A percentile compares a stretch with the other conserved stretches of the same genome.
Evolutionary conservation across 116 monocot species (phyloP).

Genomic region (Dioscorea cayenensis): DNA sequence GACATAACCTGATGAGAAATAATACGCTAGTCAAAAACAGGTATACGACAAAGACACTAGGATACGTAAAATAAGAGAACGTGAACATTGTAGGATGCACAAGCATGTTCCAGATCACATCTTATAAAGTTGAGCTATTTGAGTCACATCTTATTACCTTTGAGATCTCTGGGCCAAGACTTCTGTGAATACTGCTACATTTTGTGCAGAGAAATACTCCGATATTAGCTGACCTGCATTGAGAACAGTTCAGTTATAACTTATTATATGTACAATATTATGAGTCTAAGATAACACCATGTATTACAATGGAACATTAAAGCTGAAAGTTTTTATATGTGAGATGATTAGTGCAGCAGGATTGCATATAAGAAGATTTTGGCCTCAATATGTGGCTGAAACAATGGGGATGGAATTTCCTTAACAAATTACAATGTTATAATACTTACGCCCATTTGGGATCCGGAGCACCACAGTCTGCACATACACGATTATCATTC

Average conservation of each 20-base stretch:
- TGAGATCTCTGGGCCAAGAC: constrained; percentile 70
- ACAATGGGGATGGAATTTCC: neutral
- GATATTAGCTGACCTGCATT: constrained; percentile 67
- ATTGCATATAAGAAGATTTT: neutral
- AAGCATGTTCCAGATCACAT: too few species aligned
- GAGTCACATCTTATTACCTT: constrained; percentile 43
- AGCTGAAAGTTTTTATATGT: neutral
- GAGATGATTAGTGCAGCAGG: neutral
- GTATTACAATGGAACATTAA: too few species aligned
- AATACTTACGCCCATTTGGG: constrained; percentile 79
- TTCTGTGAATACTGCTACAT: constrained; percentile 69
- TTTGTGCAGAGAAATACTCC: constrained; percentile 86
- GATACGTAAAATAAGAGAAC: neutral
- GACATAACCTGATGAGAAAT: constrained; percentile 68
- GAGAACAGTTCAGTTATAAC: neutral
- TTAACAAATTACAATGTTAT: neutral
- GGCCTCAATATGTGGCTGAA: neutral
- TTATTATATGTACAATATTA: neutral
- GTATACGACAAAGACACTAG: neutral
- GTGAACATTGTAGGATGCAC: too few species aligned
- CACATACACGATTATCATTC: constrained; percentile 58
- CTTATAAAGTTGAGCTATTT: neutral
- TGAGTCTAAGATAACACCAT: neutral
- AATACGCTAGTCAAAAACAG: neutral
- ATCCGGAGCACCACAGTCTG: constrained; percentile 59